Evolutionary conservation across 2,329 filamentous ascomycete species (phyloP), one percentile per base, ranked within the genome.

Genomic region (Aspergillus glaucus): DNA sequence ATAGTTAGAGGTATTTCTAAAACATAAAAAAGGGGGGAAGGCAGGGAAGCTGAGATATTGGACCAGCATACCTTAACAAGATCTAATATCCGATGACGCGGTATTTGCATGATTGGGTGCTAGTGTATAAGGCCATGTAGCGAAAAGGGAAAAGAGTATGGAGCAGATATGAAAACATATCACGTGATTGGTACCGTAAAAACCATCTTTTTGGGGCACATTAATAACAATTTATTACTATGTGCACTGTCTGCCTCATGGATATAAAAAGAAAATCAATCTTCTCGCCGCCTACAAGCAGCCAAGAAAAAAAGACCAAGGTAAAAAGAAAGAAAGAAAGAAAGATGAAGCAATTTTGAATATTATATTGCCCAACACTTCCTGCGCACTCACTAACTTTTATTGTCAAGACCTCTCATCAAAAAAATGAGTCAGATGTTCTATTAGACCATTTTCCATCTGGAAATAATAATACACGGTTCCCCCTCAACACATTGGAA

Each of bases 11-110:
- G 4, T 30, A 32, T 32, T 15, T 43, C 34, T 10, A 12, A 3
- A 21, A n/a, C 22, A 26, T 8, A 12, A 40, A 19, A 19, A 40
- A 14, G 6, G 9, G 15, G 6, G 17, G 7, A 9, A 44, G 6
- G 17, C n/a, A 8, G 15, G 45, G n/a, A 14, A 39, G 24, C 26
- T 34, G 37, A 12, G 40, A 24, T 12, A 10, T 12, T 36, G 34
- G 12, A 6, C 15, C 14, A 42, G 17, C 59, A 42, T 71, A 88
- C 90, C 85, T 89, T 90, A 76, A 92, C 81, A 55, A 95, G 79
- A 65, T 89, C 86, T 43, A 82, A 54, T 30, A 82, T 66, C 43
- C 80, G 75, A 44, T 67, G 68, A 51, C 76, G 73, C 51, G 78
- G 68, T 59, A 79, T 75, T 28, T 77, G 66, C 77, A 80, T 79